phyloP scores from a whole-genome alignment of 2,329 filamentous ascomycete species.

The Rutstroemia sp. region DNA sequence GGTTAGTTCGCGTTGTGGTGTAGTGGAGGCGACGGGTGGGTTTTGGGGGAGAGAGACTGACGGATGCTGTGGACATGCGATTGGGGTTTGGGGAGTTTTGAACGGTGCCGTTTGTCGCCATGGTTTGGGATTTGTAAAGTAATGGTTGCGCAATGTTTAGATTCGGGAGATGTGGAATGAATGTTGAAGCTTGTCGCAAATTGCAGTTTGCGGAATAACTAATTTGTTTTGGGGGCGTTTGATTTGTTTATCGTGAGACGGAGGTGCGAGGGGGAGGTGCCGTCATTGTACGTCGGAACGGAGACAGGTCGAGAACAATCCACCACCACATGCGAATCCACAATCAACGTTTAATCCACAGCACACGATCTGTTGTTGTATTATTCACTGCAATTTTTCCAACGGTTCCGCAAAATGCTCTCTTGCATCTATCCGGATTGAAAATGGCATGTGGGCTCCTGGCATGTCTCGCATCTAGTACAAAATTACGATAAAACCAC shows the following conservation, averaged over 20 bases:
- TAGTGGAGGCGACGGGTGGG: background rate
- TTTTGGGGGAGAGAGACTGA: slow-evolving; percentile 4
- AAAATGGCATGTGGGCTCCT: background rate
- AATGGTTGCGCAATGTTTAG: background rate
- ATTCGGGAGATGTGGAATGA: background rate
- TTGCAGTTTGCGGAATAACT: no score
- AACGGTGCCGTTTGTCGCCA: slow-evolving; percentile 13
- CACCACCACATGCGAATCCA: no score
- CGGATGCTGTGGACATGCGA: slow-evolving; percentile 16
- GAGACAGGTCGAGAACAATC: no score
- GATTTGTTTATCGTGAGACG: no score
- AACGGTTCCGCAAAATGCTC: background rate
- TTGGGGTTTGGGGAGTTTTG: slow-evolving; percentile 16
- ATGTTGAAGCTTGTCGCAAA: no score
- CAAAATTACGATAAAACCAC: background rate
- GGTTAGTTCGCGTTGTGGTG: background rate
- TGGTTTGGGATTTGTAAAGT: slow-evolving; percentile 1
- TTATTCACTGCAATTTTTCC: background rate
- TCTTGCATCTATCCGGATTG: background rate
- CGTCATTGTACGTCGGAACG: no score
- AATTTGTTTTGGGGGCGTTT: no score
- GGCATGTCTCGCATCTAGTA: background rate
- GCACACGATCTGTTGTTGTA: background rate
- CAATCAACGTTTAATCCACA: no score
- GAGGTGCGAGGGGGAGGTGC: no score